Evolutionary conservation across 2,329 filamentous ascomycete species (phyloP).

Genomic region (Thelonectria rubi): DNA sequence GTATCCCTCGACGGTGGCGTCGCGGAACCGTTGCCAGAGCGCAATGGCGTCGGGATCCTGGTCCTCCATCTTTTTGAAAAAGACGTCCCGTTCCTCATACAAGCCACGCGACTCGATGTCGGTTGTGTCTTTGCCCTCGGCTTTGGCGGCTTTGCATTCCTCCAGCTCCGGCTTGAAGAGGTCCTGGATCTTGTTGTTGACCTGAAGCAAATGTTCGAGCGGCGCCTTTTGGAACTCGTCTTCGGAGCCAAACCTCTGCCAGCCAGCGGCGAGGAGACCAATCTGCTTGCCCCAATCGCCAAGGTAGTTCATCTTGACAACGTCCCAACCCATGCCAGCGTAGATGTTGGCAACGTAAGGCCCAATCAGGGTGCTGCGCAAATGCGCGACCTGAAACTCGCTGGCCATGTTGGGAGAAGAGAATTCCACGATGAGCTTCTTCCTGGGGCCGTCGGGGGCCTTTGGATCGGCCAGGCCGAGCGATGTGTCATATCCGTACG

Average conservation of each 20-base stretch:
- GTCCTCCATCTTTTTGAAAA: conserved; percentile 68
- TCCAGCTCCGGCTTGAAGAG: conserved; percentile 71
- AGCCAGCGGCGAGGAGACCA: conserved; percentile 71
- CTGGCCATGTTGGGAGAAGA: conserved; percentile 79
- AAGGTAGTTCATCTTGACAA: conserved; percentile 74
- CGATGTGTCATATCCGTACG: conserved; percentile 36
- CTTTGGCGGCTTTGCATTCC: conserved; percentile 57
- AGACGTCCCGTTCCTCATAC: conserved; percentile 60
- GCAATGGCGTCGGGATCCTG: conserved; percentile 62
- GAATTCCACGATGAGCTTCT: conserved; percentile 72
- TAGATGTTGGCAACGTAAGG: conserved; percentile 74
- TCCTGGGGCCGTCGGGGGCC: conserved; percentile 18
- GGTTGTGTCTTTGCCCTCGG: conserved; percentile 49
- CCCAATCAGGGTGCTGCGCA: conserved; percentile 76
- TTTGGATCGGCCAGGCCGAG: conserved; percentile 28
- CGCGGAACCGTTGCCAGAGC: conserved; percentile 64
- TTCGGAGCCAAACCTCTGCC: conserved; percentile 71
- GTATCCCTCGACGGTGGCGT: conserved; percentile 63
- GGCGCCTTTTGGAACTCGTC: conserved; percentile 70
- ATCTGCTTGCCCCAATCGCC: conserved; percentile 80
- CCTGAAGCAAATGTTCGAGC: conserved; percentile 73
- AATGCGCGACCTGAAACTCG: conserved; percentile 74
- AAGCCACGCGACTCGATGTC: conserved; percentile 51
- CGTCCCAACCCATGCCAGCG: conserved; percentile 72
- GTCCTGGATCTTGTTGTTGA: conserved; percentile 73